phyloP scores from a whole-genome alignment of 1,284 basidiomycete genomes.

The Ceratobasidium sp. region DNA sequence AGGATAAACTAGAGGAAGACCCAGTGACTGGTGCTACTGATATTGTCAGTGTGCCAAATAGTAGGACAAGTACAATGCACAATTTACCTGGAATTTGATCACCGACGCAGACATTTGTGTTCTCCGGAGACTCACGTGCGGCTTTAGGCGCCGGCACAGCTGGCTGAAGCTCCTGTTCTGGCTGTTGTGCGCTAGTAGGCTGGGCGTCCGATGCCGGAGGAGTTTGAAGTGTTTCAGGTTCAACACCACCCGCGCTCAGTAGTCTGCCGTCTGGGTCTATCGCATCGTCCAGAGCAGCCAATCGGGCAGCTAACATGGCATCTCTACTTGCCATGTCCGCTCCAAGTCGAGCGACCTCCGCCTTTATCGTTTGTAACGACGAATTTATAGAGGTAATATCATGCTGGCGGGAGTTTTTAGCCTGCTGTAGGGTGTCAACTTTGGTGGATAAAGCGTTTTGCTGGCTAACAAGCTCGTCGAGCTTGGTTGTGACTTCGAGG shows the following conservation, averaged over 20 bases:
- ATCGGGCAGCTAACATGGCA: conserved; percentile 8
- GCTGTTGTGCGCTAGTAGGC: background rate
- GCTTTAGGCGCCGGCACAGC: background rate
- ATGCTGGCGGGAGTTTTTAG: background rate
- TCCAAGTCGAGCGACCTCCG: background rate
- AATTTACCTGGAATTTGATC: background rate
- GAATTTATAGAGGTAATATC: background rate
- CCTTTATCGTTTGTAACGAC: background rate
- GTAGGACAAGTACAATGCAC: background rate
- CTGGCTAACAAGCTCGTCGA: background rate
- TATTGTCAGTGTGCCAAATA: background rate
- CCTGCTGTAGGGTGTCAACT: background rate
- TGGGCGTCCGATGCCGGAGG: conserved; percentile 19
- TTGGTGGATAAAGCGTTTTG: conserved; percentile 9
- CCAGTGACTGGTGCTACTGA: background rate
- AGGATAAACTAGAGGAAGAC: background rate
- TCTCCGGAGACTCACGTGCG: background rate
- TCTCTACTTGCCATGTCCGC: conserved; percentile 29
- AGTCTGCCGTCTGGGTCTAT: conserved; percentile 6
- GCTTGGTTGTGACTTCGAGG: background rate
- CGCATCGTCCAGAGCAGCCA: conserved; percentile 27
- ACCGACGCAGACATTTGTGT: too few species aligned
- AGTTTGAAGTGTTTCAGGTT: conserved; percentile 3
- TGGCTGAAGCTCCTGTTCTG: background rate
- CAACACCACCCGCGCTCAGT: background rate